Conservation (phyloP, 2,329 filamentous ascomycete genomes). For the Verticillium nonalfalfae region DNA sequence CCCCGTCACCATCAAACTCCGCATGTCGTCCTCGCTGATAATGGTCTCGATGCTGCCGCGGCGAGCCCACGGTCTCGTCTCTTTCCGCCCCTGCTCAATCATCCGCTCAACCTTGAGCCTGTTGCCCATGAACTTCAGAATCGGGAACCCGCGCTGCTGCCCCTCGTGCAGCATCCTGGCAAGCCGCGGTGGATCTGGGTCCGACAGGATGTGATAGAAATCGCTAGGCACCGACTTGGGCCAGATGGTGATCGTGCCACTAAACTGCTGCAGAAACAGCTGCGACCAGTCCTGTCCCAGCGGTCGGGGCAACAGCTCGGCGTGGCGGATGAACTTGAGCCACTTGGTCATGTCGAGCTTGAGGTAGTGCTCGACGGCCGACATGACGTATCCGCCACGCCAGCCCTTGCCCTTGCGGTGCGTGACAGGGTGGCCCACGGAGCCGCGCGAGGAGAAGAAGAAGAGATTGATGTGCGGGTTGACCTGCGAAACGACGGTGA, state of each 20-base stretch:
- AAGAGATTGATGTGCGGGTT: slow-evolving; percentile 98
- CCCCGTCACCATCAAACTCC: slow-evolving; percentile 32
- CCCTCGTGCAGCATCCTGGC: slow-evolving; percentile 87
- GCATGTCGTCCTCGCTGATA: slow-evolving; percentile 53
- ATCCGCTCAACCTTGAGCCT: slow-evolving; percentile 73
- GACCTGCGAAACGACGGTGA: slow-evolving; percentile 81
- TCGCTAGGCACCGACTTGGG: slow-evolving; percentile 74
- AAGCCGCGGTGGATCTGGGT: slow-evolving; percentile 69
- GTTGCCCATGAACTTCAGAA: slow-evolving; percentile 86
- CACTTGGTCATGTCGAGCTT: slow-evolving; percentile 97
- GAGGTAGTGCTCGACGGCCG: slow-evolving; percentile 86
- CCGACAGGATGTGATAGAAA: slow-evolving; percentile 79
- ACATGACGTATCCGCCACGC: slow-evolving; percentile 92
- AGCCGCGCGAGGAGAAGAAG: slow-evolving; percentile 92
- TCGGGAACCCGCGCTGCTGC: slow-evolving; percentile 83
- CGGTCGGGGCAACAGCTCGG: slow-evolving; percentile 84
- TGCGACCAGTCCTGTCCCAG: slow-evolving; percentile 95
- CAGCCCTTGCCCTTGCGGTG: slow-evolving; percentile 90
- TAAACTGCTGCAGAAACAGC: slow-evolving; percentile 92
- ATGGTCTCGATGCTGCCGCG: slow-evolving; percentile 53
- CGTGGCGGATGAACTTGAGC: slow-evolving; percentile 87
- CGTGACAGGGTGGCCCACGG: slow-evolving; percentile 87
- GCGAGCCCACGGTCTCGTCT: slow-evolving; percentile 41
- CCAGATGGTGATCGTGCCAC: slow-evolving; percentile 94
- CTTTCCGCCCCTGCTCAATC: slow-evolving; percentile 52